Base-by-base conservation (phyloP, 1,139 yeast genomes). In the Protomyces pachydermus region DNA sequence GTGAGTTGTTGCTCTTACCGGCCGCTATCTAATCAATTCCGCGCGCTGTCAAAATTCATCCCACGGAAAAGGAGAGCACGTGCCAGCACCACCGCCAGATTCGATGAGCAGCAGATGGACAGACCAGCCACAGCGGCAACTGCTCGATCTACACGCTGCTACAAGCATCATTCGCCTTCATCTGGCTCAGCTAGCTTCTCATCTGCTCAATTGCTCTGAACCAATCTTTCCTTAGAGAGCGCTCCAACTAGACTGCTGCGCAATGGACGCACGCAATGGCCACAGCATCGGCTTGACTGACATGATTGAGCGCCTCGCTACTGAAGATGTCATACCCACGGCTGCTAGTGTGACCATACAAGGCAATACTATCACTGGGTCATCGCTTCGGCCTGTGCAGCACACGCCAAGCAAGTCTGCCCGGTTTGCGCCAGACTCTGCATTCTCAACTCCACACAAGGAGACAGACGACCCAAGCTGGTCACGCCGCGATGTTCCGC, bases 401-500 rank as follows among this genome's bases (percentile, higher is more conserved):
- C 23, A 10, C 25, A 42, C 48, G 25, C 48, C 48, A n/a, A 42
- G 25, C 23, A n/a, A 18, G 3, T n/a, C 12, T 18, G 48, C 48
- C 3, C 48, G 48, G 23, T 42, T 42, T 42, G 48, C 48, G 48
- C 48, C 56, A 9, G 62, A 58, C 3, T 58, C 62, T 28, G 35
- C 62, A 14, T 58, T 38, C 45, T 38, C 42, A 16, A 58, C 62
- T 12, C 62, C 62, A 12, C 62, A 52, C 56, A 58, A 58, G 35
- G 62, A 51, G 45, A 51, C 62, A 28, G 62, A 58, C 32, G 56
- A 58, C 51, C 62, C 62, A 9, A 58, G 18, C 32, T 58, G 62
- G 62, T 56, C 62, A 3, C 20, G 56, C 20, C 53, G 62, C 10
- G 56, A 58, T 16, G 56, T 39, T 16, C 37, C 56, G 35, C 39